A percentile compares a stretch with the other conserved stretches of the same genome.
Evolutionary conservation across 2,329 filamentous ascomycete species (phyloP).

Genomic region (Fonsecaea nubica): DNA sequence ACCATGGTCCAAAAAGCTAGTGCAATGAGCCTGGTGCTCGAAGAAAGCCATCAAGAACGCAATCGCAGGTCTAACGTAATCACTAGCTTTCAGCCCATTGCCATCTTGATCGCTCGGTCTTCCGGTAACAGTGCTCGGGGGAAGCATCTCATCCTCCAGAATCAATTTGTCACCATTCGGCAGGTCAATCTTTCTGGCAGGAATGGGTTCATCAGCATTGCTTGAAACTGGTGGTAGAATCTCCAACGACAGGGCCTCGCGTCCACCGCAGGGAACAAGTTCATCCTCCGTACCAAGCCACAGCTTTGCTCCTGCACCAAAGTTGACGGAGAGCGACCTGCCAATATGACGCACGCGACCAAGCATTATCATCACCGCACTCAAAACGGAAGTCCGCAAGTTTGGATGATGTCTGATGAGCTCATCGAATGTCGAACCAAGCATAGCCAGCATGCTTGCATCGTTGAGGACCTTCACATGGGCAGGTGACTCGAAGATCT

Average conservation of each 20-base stretch:
- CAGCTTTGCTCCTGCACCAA: slow-evolving; percentile 80
- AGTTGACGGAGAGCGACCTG: slow-evolving; percentile 69
- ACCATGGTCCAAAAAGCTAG: slow-evolving; percentile 76
- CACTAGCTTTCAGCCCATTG: slow-evolving; percentile 62
- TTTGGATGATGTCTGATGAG: slow-evolving; percentile 90
- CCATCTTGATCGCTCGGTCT: slow-evolving; percentile 53
- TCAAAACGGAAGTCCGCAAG: slow-evolving; percentile 78
- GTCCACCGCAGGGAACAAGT: slow-evolving; percentile 62
- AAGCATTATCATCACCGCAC: slow-evolving; percentile 88
- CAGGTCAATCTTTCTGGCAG: slow-evolving; percentile 38
- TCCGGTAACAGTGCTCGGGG: slow-evolving; percentile 20
- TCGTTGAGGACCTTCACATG: slow-evolving; percentile 90
- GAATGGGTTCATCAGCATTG: slow-evolving; percentile 19
- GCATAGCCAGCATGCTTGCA: slow-evolving; percentile 70
- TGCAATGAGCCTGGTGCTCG: slow-evolving; percentile 73
- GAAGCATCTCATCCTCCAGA: slow-evolving; percentile 28
- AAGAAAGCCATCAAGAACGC: slow-evolving; percentile 81
- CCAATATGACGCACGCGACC: slow-evolving; percentile 78
- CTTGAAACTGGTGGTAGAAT: slow-evolving; percentile 26
- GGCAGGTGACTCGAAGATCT: slow-evolving; percentile 92
- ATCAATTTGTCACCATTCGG: slow-evolving; percentile 48
- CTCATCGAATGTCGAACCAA: slow-evolving; percentile 91
- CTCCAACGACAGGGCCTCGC: slow-evolving; percentile 34
- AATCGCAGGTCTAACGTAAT: slow-evolving; percentile 76
- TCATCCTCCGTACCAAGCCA: slow-evolving; percentile 65